Evolutionary conservation across 108 stramenopile species (phyloP).

Genomic region (Nitzschia putrida): DNA sequence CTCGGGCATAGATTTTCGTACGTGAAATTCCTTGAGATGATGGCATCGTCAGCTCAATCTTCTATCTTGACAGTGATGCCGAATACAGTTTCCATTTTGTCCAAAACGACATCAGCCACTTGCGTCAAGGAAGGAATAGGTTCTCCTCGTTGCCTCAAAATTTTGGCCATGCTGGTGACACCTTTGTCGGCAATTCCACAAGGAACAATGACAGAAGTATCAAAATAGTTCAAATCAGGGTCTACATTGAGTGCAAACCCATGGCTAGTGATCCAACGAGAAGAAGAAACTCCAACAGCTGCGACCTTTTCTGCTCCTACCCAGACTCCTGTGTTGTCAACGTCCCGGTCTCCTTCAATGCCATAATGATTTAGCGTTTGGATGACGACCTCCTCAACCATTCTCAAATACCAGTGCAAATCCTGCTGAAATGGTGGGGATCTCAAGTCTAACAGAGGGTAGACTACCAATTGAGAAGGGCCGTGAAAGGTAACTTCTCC

Average conservation of each 20-base stretch:
- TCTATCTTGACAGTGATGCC: conserved; percentile 7
- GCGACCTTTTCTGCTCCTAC: conserved; percentile 87
- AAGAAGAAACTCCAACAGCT: conserved; percentile 88
- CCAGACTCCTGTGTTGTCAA: conserved; percentile 74
- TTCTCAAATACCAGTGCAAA: conserved; percentile 94
- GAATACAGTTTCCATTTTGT: conserved; percentile 45
- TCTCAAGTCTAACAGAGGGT: conserved; percentile 90
- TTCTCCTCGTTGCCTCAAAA: conserved; percentile 43
- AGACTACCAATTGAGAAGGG: conserved; percentile 93
- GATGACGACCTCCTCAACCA: conserved; percentile 92
- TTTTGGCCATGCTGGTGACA: conserved; percentile 74
- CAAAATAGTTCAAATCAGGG: conserved; percentile 78
- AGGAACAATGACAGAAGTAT: conserved; percentile 70
- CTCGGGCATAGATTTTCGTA: too few species aligned
- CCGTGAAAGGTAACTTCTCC: conserved; percentile 99
- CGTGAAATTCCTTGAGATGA: neutral
- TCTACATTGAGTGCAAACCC: conserved; percentile 96
- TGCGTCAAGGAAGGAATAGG: conserved; percentile 26
- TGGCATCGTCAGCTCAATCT: neutral
- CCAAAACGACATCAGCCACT: conserved; percentile 34
- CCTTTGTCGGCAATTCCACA: conserved; percentile 82
- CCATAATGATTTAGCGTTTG: conserved; percentile 57
- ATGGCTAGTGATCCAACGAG: conserved; percentile 96
- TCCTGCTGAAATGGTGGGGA: conserved; percentile 67
- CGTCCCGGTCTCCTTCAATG: conserved; percentile 65